Base-by-base conservation (phyloP, 2,329 filamentous ascomycete genomes). In the Xylariaceae sp. region DNA sequence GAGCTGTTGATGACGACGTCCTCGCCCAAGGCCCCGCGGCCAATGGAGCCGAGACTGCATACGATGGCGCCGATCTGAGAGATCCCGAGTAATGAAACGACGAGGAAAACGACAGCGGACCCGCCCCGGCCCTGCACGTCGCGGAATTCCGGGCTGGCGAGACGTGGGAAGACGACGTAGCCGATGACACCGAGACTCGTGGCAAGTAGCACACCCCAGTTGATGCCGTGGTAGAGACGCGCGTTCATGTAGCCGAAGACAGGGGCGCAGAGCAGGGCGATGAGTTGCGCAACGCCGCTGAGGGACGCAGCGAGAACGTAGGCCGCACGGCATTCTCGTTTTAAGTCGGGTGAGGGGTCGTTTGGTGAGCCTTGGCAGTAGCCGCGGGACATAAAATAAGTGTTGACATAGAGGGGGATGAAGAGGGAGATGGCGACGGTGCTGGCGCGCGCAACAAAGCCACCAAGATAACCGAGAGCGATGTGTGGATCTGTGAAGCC, bases 1-100 rank as follows among this genome's bases (percentile, higher is more conserved):
- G 52, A 17, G 2, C 58, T 37, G 10, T 57, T 57, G 15, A 58
- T 58, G 15, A 69, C 70, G 3, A 77, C 65, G 51, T 82, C 80
- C 1, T 75, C 77, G 4, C 78, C 76, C 18, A 95, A 78, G 18
- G 97, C 88, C 3, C 92, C 92, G 13, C 86, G 85, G 44, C 91
- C 91, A 2, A 99, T 81, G 0, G 94, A 85, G 0, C 90, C 92
- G n/a, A 99, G 82, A 64, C 90, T 96, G 76, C 92, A 97, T 0
- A 99, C 94, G 60, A 99, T 97, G 9, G 92, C 89, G 1, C 93
- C 94, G 62, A 99, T 97, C 74, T 99, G 94, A 68, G 90, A 95
- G 69, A 96, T 84, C 11, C 94, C 94, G 45, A 97, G 85, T 15
- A 96, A 76, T 0, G 88, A 84, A 48, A 92, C 90, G 13, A 93